Base-by-base conservation (phyloP, 2,329 filamentous ascomycete genomes). In the Coniella vitis region DNA sequence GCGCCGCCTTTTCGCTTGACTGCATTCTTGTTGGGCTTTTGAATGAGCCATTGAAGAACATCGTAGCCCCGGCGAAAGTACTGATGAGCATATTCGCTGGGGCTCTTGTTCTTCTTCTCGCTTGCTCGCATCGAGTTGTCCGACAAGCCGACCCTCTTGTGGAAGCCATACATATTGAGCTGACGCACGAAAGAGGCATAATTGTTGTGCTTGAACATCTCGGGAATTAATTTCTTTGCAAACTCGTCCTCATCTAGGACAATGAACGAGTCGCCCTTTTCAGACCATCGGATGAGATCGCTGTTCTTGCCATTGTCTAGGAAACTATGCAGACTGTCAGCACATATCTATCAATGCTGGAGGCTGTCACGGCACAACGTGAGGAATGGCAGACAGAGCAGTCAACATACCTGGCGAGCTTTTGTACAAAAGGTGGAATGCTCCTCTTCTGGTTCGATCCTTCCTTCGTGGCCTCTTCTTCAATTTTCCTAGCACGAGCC, bases 161-260 rank as follows among this genome's bases (percentile, higher is more conserved):
- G 93, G 61, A 98, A 98, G 54, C 95, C 90, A 65, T 95, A 96
- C 75, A 96, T 96, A 68, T 96, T 95, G 55, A 96, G 76, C 64
- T 96, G 90, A 32, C 90, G 84, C 48, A 96, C 90, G 63, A 96
- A 96, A 56, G 90, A 95, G 40, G 90, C 90, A 67, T 96, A 96
- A 65, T 96, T 96, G 76, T 91, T 95, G 71, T 98, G 93, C 68
- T 98, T 98, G 77, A 98, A 98, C 54, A 97, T 83, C 66, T 97
- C 95, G 1, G 93, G 93, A 20, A 98, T 87, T 58, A 98, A 85
- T 34, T 87, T 89, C 69, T 96, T 97, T 17, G 93, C 96, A 63
- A 98, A 98, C 69, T 95, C 91, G 62, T 98, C 93, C 68, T 98
- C 93, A 61, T 98, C 91, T 8, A 97, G 71, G 3, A 98, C 91